phyloP scores from a whole-genome alignment of 2,329 filamentous ascomycete genomes.

The Fusarium oxysporum region DNA sequence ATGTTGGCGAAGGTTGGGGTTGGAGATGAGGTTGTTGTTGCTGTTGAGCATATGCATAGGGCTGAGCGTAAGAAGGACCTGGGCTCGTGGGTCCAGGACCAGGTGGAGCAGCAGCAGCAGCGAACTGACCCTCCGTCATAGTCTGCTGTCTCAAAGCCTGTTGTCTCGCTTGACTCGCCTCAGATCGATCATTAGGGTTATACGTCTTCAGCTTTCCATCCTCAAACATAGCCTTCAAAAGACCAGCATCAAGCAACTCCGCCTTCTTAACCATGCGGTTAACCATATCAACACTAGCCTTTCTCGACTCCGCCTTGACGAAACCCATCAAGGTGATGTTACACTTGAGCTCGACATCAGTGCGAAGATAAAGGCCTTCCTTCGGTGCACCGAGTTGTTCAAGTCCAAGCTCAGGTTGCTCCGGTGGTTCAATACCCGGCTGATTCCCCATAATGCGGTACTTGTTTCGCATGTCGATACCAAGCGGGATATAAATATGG shows the following conservation, averaged over 20 bases:
- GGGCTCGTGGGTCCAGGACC: slow-evolving; percentile 19
- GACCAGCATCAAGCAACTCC: slow-evolving; percentile 73
- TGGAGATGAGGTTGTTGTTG: neutral
- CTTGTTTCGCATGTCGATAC: slow-evolving; percentile 74
- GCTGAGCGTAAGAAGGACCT: slow-evolving; percentile 42
- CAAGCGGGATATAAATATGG: slow-evolving; percentile 76
- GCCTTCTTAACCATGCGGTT: slow-evolving; percentile 77
- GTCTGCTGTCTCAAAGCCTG: slow-evolving; percentile 55
- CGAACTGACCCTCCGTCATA: neutral
- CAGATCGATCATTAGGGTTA: slow-evolving; percentile 64
- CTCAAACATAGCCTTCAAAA: slow-evolving; percentile 75
- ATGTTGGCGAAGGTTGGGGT: slow-evolving; percentile 39
- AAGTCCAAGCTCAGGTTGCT: slow-evolving; percentile 71
- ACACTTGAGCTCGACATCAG: slow-evolving; percentile 78
- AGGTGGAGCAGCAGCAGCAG: neutral
- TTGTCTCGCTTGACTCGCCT: slow-evolving; percentile 31
- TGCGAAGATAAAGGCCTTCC: slow-evolving; percentile 75
- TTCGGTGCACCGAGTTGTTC: slow-evolving; percentile 68
- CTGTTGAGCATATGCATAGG: slow-evolving; percentile 28
- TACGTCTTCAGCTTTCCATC: slow-evolving; percentile 71
- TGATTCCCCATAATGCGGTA: slow-evolving; percentile 77
- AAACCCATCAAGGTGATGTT: slow-evolving; percentile 74
- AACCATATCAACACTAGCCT: slow-evolving; percentile 75
- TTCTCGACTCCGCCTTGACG: slow-evolving; percentile 74
- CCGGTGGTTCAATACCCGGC: slow-evolving; percentile 71